A percentile compares a stretch with the other conserved stretches of the same genome.
Conservation (phyloP, 2,329 filamentous ascomycete genomes). For the Fusarium chaquense region DNA sequence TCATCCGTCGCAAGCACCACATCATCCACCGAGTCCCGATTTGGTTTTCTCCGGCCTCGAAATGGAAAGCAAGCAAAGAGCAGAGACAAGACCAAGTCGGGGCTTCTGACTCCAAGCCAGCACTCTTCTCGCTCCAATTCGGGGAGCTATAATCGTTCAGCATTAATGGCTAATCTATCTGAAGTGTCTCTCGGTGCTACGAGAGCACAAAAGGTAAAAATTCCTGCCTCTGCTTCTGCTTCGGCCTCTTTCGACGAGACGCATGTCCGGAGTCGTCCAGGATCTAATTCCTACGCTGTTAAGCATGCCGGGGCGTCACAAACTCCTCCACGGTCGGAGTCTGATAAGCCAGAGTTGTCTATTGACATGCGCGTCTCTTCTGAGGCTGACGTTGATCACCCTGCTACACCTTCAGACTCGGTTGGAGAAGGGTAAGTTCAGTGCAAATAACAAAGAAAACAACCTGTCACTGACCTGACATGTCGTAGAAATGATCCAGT, state of each 20-base stretch:
- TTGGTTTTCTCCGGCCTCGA: constrained; percentile 60
- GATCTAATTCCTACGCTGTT: constrained; percentile 28
- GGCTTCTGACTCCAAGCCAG: constrained; percentile 44
- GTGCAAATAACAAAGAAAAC: neutral
- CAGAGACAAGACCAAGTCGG: constrained; percentile 41
- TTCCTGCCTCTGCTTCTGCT: neutral
- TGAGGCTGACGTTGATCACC: constrained; percentile 28
- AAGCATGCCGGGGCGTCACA: constrained; percentile 30
- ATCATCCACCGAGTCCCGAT: constrained; percentile 56
- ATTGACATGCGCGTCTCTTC: constrained; percentile 40
- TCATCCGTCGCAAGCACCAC: constrained; percentile 60
- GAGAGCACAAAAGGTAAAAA: neutral
- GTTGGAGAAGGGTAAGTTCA: constrained; percentile 20
- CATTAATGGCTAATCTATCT: constrained; percentile 25
- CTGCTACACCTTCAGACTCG: constrained; percentile 30
- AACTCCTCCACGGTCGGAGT: constrained; percentile 6
- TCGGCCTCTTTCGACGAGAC: constrained; percentile 12
- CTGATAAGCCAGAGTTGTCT: constrained; percentile 23
- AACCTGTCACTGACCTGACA: constrained; percentile 23
- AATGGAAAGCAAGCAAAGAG: constrained; percentile 42
- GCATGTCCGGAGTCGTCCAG: constrained; percentile 17
- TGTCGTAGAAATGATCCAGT: constrained; percentile 16
- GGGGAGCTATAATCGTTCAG: constrained; percentile 43
- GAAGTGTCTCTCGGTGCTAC: constrained; percentile 29
- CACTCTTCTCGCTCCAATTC: constrained; percentile 47